Base-by-base conservation (phyloP, 1,139 yeast species). In the Ashbya aceris region DNA sequence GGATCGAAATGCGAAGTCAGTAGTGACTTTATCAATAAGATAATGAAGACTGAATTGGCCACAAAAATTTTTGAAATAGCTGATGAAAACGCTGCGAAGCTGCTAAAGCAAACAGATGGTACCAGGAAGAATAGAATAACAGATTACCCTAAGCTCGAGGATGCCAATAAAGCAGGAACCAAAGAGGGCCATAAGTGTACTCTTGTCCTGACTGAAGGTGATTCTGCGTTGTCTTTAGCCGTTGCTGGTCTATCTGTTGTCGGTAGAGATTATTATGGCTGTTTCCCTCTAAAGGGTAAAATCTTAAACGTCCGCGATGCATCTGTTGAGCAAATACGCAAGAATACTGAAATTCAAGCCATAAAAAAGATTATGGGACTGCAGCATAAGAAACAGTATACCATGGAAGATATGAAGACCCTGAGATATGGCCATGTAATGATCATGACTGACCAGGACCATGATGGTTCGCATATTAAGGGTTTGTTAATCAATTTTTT, bases 371-470 rank as follows among this genome's bases (percentile, higher is more conserved):
- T 93, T 54, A 83, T 93, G 69, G 99, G 99, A 20, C 69, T 93
- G 44, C 96, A 89, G 62, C 98, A 93, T 64, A 86, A 84, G 54
- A 89, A 87, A 66, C 73, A 70, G 33, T 93, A 93, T 61, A 34
- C 11, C 9, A 12, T 9, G 4, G 80, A 79, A 30, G 83, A 79
- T 52, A 71, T 84, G 8, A 76, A 75, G 45, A 79, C 81, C 8
- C 69, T 93, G 49, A 78, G 99, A 60, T 93, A 93, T 60, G 98
- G 99, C 26, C 96, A 87, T 62, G 76, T 93, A 40, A 91, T 93
- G 97, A 87, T 93, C 58, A 93, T 93, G 98, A 87, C 99, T 4
- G 99, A 93, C 83, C 99, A 93, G 66, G 99, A 93, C 84, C 96
- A 89, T 56, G 99, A 93, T 73, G 99, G 99, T 46, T 84, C 95